Evolutionary conservation across 306 rosid genomes (phyloP).

Genomic region (Fagus crenata): DNA sequence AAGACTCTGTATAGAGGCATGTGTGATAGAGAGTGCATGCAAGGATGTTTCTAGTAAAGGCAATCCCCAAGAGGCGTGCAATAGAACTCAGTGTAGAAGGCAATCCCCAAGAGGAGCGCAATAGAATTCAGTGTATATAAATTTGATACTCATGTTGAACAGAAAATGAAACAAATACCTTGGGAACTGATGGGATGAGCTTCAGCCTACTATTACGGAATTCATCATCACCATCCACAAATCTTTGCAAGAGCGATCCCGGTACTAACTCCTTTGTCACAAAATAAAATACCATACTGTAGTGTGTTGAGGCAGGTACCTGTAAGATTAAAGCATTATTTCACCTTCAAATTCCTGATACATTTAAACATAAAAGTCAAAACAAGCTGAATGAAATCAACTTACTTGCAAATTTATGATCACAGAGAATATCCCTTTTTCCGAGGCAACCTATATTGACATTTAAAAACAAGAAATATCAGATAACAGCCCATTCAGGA

Average conservation of each 20-base stretch:
- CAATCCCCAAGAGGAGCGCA: background rate
- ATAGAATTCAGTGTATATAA: background rate
- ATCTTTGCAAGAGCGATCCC: conserved; percentile 92
- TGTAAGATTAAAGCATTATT: conserved; percentile 33
- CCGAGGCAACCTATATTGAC: conserved; percentile 75
- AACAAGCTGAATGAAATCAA: conserved; percentile 33
- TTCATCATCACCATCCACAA: conserved; percentile 98
- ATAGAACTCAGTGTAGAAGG: background rate
- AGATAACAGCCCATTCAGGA: conserved; percentile 7
- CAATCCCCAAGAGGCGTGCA: background rate
- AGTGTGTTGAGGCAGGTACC: conserved; percentile 96
- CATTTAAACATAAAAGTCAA: conserved; percentile 6
- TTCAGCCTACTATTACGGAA: conserved; percentile 95
- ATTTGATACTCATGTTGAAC: background rate
- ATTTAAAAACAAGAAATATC: conserved; percentile 15
- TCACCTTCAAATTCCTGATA: conserved; percentile 29
- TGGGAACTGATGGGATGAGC: conserved; percentile 96
- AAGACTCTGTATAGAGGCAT: background rate
- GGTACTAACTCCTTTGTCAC: conserved; percentile 78
- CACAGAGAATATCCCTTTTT: conserved; percentile 86
- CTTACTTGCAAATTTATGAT: conserved; percentile 88
- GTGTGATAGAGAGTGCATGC: background rate
- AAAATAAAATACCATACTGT: conserved; percentile 96
- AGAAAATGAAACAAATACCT: conserved; percentile 49
- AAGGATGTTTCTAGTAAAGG: background rate